Conservation (phyloP, 371 early-diverging fungal species). For the Saksenaea vasiformis region DNA sequence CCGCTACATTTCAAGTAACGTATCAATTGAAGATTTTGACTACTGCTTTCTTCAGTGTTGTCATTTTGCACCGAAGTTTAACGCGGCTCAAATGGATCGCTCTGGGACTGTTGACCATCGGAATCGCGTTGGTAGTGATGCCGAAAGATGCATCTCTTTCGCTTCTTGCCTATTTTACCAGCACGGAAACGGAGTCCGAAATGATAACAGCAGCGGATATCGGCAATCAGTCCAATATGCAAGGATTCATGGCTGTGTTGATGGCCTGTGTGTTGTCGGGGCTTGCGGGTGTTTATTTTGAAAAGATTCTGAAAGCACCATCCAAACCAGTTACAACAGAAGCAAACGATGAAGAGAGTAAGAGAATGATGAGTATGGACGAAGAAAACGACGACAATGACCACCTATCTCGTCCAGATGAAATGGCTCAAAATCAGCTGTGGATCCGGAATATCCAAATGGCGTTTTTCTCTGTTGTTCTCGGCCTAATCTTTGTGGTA, state of each 20-base stretch:
- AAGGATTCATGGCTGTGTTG: slow-evolving; percentile 65
- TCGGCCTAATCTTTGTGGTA: slow-evolving; percentile 69
- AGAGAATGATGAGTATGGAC: slow-evolving; percentile 14
- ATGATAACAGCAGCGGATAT: background rate
- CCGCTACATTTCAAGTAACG: slow-evolving; percentile 95
- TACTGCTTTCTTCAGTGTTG: slow-evolving; percentile 90
- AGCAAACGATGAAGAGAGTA: slow-evolving; percentile 17
- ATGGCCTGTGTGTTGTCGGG: slow-evolving; percentile 91
- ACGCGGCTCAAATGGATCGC: slow-evolving; percentile 80
- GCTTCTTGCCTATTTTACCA: slow-evolving; percentile 7
- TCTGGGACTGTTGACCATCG: slow-evolving; percentile 79
- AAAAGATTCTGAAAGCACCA: slow-evolving; percentile 84
- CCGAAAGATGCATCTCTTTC: slow-evolving; percentile 28
- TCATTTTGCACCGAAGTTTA: slow-evolving; percentile 71
- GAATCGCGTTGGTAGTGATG: slow-evolving; percentile 80
- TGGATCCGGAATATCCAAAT: slow-evolving; percentile 93
- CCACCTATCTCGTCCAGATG: background rate
- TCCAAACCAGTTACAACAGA: background rate
- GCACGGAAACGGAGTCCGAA: background rate
- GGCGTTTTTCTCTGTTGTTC: slow-evolving; percentile 70
- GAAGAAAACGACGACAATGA: slow-evolving; percentile 14
- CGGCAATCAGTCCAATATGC: slow-evolving; percentile 45
- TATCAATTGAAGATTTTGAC: slow-evolving; percentile 97
- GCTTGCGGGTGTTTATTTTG: slow-evolving; percentile 95
- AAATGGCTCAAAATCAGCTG: slow-evolving; percentile 53